Percentiles rank a stretch among this genome's conserved stretches.
Conservation (phyloP, 306 rosid species). For the Vigna reflexopilosa region DNA sequence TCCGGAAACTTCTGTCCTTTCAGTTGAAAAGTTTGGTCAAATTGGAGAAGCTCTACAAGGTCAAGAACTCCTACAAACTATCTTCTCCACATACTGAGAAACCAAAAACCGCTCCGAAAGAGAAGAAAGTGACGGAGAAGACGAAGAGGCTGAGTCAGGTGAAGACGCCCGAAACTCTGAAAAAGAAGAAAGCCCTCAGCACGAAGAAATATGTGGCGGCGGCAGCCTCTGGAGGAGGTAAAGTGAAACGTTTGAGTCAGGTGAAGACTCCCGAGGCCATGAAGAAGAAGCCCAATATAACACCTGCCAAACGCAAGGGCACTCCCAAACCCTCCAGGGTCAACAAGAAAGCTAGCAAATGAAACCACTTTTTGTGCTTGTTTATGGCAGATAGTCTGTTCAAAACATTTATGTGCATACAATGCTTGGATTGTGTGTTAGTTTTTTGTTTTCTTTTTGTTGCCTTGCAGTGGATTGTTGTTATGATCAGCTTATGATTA, state of each 20-base stretch:
- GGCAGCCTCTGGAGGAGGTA: background rate
- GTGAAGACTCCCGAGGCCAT: constrained; percentile 49
- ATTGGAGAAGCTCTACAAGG: constrained; percentile 41
- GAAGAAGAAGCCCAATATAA: constrained; percentile 38
- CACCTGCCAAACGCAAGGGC: constrained; percentile 23
- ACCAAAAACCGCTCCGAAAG: background rate
- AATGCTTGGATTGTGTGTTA: background rate
- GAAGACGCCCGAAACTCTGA: constrained; percentile 46
- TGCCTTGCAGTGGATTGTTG: background rate
- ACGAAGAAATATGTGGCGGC: constrained; percentile 16
- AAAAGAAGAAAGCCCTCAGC: background rate
- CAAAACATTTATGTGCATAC: background rate
- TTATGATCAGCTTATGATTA: background rate
- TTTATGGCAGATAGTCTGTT: background rate
- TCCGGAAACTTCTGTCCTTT: constrained; percentile 38
- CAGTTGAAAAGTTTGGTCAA: constrained; percentile 42
- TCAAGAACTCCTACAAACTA: constrained; percentile 47
- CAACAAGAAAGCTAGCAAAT: constrained; percentile 38
- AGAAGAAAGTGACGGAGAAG: background rate
- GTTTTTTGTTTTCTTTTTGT: background rate
- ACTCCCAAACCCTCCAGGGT: constrained; percentile 36
- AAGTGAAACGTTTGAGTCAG: constrained; percentile 40
- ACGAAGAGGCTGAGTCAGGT: constrained; percentile 46
- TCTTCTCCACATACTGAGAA: background rate
- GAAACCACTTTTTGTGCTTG: background rate